Percentiles rank a stretch among this genome's conserved stretches.
Conservation (phyloP, 805 yeast genomes). For the Millerago galiae region DNA sequence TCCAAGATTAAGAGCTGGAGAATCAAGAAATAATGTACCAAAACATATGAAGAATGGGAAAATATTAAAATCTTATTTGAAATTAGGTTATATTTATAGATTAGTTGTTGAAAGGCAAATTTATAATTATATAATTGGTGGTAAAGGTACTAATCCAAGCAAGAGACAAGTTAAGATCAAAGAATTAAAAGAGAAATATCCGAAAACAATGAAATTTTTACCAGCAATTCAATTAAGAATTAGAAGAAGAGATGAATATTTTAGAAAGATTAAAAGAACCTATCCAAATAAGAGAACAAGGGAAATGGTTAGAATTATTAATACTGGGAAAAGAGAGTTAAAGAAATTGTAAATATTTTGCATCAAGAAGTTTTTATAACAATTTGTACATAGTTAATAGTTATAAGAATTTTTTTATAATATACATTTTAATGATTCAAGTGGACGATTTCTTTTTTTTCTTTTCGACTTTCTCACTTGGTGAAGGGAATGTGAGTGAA, state of each 20-base stretch:
- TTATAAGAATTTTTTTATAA: no score
- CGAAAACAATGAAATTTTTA: conserved; percentile 26
- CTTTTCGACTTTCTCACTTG: conserved; percentile 10
- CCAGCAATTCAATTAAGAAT: conserved; percentile 18
- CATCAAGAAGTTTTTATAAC: no score
- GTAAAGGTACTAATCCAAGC: conserved; percentile 5
- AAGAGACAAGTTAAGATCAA: conserved; percentile 12
- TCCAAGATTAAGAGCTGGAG: conserved; percentile 11
- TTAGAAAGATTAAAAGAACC: neutral
- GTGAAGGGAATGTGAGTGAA: conserved; percentile 13
- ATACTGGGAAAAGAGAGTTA: neutral
- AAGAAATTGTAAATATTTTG: neutral
- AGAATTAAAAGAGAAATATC: conserved; percentile 21
- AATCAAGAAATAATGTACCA: conserved; percentile 13
- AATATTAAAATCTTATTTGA: conserved; percentile 22
- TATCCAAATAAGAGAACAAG: neutral
- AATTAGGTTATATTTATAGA: conserved; percentile 22
- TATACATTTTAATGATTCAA: neutral
- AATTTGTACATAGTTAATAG: no score
- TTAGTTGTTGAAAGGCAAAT: conserved; percentile 18
- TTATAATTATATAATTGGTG: conserved; percentile 20
- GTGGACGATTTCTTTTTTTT: conserved; percentile 1
- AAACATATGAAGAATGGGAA: conserved; percentile 18
- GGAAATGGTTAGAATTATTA: neutral
- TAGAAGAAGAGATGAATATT: conserved; percentile 15